Conservation (phyloP, 208 protist genomes). For the Trypanosomatidae sp. region DNA sequence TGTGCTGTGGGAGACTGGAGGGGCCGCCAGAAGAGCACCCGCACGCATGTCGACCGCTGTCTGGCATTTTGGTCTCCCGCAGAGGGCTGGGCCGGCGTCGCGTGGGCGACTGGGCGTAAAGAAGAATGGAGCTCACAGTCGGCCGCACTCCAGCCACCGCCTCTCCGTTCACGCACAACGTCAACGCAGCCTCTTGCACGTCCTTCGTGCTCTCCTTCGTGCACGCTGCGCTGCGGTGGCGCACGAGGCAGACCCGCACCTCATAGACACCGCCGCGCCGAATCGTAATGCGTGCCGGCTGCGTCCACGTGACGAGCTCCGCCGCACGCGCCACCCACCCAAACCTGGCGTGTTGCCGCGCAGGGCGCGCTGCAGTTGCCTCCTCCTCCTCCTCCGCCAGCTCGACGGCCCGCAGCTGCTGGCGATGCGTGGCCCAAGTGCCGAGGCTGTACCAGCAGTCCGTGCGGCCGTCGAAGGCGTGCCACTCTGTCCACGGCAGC, state of each 20-base stretch:
- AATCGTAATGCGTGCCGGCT: slow-evolving; percentile 21
- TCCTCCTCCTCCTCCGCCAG: not conserved
- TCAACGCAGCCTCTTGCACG: not conserved
- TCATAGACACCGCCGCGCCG: slow-evolving; percentile 40
- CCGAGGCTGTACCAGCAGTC: slow-evolving; percentile 48
- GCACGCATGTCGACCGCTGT: no score
- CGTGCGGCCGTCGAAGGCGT: slow-evolving; percentile 40
- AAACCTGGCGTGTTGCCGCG: no score
- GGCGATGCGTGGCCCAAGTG: slow-evolving; percentile 16
- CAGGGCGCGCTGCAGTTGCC: not conserved
- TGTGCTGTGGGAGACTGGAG: no score
- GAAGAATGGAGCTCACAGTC: slow-evolving; percentile 6
- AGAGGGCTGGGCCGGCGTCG: no score
- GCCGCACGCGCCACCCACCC: slow-evolving; percentile 17
- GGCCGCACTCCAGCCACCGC: slow-evolving; percentile 9
- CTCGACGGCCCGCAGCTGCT: slow-evolving; percentile 4
- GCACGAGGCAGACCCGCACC: slow-evolving; percentile 43
- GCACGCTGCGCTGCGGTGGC: slow-evolving; percentile 12
- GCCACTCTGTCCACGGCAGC: slow-evolving; percentile 32
- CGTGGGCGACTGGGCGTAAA: slow-evolving; percentile 17
- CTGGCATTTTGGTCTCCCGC: no score
- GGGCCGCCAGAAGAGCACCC: no score
- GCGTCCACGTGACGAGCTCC: slow-evolving; percentile 29
- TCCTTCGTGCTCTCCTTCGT: not conserved
- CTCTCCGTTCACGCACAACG: slow-evolving; percentile 17